A percentile compares a stretch with the other conserved stretches of the same genome.
Evolutionary conservation across 1,139 yeast genomes (phyloP).

Genomic region (Geotrichum reessii): DNA sequence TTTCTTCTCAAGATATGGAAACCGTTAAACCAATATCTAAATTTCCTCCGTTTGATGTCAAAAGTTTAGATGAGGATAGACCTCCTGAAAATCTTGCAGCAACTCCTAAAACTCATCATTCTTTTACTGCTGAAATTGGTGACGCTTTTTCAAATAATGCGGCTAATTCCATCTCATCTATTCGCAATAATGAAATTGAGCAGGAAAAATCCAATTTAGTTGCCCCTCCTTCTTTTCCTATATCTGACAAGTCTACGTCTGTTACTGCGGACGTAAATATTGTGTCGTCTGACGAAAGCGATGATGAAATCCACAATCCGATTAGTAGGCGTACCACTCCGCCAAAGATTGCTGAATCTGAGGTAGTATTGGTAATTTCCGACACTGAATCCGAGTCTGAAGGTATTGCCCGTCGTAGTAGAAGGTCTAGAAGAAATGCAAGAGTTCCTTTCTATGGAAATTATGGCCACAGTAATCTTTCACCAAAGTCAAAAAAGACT

Average conservation of each 20-base stretch:
- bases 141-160: background rate
- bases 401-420: background rate
- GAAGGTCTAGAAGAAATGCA: background rate
- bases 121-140: background rate
- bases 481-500: background rate
- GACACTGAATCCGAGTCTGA: background rate
- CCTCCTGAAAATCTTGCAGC: background rate
- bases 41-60: background rate
- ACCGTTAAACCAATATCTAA: background rate
- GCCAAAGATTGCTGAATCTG: background rate
- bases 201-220: background rate
- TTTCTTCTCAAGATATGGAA: background rate
- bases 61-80: background rate
- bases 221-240: background rate
- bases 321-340: background rate
- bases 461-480: conserved; percentile 6
- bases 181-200: background rate
- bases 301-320: background rate
- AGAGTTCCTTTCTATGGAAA: background rate
- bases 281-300: background rate
- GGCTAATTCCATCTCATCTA: background rate
- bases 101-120: background rate
- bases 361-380: background rate
- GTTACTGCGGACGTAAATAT: background rate
- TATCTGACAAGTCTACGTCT: background rate